Evolutionary conservation across 139 green algal genomes (phyloP).

Genomic region (Picochlorum sp.): DNA sequence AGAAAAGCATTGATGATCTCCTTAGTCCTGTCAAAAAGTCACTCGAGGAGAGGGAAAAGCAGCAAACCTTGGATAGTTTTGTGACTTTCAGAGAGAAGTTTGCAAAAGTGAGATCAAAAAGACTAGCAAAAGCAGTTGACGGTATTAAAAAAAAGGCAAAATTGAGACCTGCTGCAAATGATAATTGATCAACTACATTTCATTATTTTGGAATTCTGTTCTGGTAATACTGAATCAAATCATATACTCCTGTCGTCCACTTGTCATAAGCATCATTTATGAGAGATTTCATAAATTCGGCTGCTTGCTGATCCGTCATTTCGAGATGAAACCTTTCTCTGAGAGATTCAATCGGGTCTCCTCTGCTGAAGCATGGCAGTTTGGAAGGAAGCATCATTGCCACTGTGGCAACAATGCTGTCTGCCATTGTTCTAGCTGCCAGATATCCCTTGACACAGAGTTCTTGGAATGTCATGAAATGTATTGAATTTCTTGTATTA

Average conservation of each 20-base stretch:
- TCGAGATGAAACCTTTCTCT: constrained; percentile 60
- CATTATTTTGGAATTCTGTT: constrained; percentile 51
- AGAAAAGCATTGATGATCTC: constrained; percentile 54
- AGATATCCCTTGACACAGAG: constrained; percentile 75
- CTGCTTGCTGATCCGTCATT: constrained; percentile 54
- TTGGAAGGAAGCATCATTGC: constrained; percentile 44
- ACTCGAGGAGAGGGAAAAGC: constrained; percentile 52
- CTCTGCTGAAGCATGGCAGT: constrained; percentile 62
- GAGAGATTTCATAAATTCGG: constrained; percentile 58
- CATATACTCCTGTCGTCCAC: constrained; percentile 38
- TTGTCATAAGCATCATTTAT: constrained; percentile 86
- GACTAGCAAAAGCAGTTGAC: constrained; percentile 52
- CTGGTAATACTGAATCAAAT: constrained; percentile 80
- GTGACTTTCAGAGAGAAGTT: constrained; percentile 69
- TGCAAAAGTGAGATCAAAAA: constrained; percentile 81
- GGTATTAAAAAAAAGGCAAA: constrained; percentile 36
- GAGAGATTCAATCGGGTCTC: constrained; percentile 53
- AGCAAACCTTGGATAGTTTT: constrained; percentile 74
- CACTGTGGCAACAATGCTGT: constrained; percentile 45
- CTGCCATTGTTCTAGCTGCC: constrained; percentile 47
- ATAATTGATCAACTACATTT: background rate
- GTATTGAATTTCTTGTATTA: constrained; percentile 19
- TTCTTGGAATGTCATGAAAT: constrained; percentile 45
- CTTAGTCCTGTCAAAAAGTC: constrained; percentile 66
- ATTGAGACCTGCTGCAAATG: background rate